These are phyloP conservation scores for Camellia lanceoleosa DNA, from an alignment of 148 eudicot species.

Conservation along the genomic window DNA sequence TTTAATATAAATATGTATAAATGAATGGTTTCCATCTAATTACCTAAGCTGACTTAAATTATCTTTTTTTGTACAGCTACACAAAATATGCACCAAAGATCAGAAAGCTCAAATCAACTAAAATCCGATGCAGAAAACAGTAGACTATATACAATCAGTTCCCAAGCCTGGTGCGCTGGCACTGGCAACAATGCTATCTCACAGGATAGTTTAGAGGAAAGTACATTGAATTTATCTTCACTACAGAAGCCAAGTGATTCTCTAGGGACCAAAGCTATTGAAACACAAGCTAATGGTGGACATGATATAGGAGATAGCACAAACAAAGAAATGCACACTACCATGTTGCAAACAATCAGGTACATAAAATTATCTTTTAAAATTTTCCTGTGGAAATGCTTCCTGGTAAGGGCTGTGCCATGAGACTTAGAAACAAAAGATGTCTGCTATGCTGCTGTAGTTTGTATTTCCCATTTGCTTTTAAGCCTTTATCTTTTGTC, in stretches of 20 bases:
- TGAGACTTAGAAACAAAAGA: background rate
- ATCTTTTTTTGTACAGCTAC: background rate
- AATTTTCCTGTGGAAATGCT: too few relatives aligned
- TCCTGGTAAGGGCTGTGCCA: background rate
- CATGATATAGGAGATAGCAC: background rate
- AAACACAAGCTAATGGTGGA: background rate
- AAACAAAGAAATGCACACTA: background rate
- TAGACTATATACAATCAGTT: background rate
- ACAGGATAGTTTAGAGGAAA: slow-evolving; percentile 1
- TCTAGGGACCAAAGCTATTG: background rate
- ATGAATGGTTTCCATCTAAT: background rate
- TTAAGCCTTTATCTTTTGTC: background rate
- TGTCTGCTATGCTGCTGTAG: background rate
- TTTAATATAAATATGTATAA: too few relatives aligned
- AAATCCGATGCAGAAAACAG: background rate
- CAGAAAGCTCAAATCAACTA: background rate
- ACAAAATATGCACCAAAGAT: background rate
- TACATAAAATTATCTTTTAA: background rate
- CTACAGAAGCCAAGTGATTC: background rate
- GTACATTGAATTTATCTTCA: slow-evolving; percentile 2
- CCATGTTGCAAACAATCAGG: slow-evolving; percentile 7
- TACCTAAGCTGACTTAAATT: background rate
- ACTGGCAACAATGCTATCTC: background rate
- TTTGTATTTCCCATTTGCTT: too few relatives aligned
- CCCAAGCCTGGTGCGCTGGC: background rate